A percentile compares a stretch with the other conserved stretches of the same genome.
These are phyloP conservation scores for Tuctoria greenei DNA, from an alignment of 176 grass and related monocot species.

Conservation along the genomic window DNA sequence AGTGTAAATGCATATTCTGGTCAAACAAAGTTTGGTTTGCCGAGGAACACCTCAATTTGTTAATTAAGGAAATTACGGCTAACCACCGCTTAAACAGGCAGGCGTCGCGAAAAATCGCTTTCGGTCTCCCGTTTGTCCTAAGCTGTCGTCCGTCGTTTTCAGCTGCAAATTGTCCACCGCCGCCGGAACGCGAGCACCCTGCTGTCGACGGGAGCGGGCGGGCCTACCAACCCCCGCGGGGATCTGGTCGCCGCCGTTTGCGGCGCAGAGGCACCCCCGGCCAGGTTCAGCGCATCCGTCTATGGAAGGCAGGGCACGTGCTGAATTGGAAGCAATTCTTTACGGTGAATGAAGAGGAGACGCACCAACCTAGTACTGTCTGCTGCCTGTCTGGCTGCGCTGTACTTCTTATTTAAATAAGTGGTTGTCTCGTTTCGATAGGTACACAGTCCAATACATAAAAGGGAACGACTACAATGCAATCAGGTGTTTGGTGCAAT, in stretches of 20 bases:
- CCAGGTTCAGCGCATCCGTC: conserved; percentile 27
- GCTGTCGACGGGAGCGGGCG: conserved; percentile 13
- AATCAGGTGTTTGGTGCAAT: no score
- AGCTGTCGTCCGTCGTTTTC: background rate
- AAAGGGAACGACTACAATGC: no score
- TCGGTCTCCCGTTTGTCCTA: no score
- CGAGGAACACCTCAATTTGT: background rate
- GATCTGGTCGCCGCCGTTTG: conserved; percentile 32
- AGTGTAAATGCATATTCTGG: no score
- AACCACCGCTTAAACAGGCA: no score
- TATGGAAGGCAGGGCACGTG: conserved; percentile 28
- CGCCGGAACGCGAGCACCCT: no score
- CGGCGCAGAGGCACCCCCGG: background rate
- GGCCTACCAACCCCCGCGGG: conserved; percentile 14
- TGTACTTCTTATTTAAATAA: conserved; percentile 4
- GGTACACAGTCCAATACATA: conserved; percentile 24
- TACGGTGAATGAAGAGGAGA: conserved; percentile 8
- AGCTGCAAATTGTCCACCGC: no score
- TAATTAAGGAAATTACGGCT: no score
- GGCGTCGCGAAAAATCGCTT: no score
- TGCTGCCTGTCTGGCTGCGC: background rate
- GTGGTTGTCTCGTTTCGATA: background rate
- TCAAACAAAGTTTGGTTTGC: no score
- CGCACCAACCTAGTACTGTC: conserved; percentile 2
- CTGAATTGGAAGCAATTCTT: background rate